Conservation (phyloP, 805 yeast genomes). For the Yarrowia osloensis region DNA sequence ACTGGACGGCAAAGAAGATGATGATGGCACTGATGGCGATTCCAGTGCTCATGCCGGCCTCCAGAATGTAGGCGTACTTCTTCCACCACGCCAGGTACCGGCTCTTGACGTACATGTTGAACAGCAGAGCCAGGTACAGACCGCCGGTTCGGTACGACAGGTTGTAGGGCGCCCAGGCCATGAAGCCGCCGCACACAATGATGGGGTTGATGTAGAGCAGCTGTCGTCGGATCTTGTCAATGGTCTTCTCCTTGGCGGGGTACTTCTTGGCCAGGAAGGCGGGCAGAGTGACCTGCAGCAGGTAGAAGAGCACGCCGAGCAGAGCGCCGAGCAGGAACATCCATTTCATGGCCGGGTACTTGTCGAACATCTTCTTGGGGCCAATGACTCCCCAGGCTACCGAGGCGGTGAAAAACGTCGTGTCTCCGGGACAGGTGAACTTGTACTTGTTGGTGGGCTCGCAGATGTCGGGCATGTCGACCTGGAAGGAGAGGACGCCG, state of each 20-base stretch:
- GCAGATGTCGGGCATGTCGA: slow-evolving; percentile 40
- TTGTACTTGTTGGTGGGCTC: slow-evolving; percentile 37
- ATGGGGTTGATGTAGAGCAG: slow-evolving; percentile 22
- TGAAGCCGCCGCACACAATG: slow-evolving; percentile 12
- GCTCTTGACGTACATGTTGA: slow-evolving; percentile 7
- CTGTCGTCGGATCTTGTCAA: slow-evolving; percentile 20
- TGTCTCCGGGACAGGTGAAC: slow-evolving; percentile 44
- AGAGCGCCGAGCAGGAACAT: slow-evolving; percentile 37
- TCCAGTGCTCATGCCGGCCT: slow-evolving; percentile 19
- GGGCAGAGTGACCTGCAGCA: slow-evolving; percentile 12
- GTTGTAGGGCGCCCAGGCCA: slow-evolving; percentile 25
- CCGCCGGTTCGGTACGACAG: slow-evolving; percentile 25
- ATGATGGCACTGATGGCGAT: slow-evolving; percentile 18
- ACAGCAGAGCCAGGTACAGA: slow-evolving; percentile 5
- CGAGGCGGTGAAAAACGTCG: slow-evolving; percentile 55
- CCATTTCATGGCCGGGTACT: slow-evolving; percentile 36
- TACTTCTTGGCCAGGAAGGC: slow-evolving; percentile 34
- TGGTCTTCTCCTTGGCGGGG: not conserved
- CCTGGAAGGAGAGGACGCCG: slow-evolving; percentile 43
- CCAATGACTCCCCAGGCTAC: slow-evolving; percentile 51
- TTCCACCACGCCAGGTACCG: slow-evolving; percentile 26
- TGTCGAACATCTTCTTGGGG: slow-evolving; percentile 50
- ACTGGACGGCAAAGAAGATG: slow-evolving; percentile 27
- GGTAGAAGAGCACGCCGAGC: slow-evolving; percentile 34
- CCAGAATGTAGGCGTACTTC: slow-evolving; percentile 28